These are phyloP conservation scores for Termitomyces sp. DNA, from an alignment of 768 basidiomycete genomes.

Conservation along the genomic window DNA sequence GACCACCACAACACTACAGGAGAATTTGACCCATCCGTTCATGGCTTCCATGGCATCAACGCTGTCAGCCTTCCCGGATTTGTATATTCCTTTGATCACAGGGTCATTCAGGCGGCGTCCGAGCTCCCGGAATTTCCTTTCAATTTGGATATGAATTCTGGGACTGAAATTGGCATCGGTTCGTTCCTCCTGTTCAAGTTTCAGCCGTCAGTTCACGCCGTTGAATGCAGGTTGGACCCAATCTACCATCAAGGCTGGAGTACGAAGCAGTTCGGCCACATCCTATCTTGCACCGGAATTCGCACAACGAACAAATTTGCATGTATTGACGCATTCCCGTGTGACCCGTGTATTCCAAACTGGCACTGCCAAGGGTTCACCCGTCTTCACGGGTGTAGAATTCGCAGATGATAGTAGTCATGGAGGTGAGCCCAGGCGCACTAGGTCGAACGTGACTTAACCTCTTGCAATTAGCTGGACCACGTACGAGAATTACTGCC, in stretches of 20 bases:
- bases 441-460: neutral
- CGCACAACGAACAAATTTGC: conserved; percentile 17
- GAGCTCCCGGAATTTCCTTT: conserved; percentile 22
- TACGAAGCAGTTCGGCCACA: conserved; percentile 23
- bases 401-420: conserved; percentile 7
- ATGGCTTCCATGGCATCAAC: conserved; percentile 23
- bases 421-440: neutral
- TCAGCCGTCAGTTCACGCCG: neutral
- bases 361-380: conserved; percentile 5
- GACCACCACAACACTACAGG: conserved; percentile 24
- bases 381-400: conserved; percentile 22
- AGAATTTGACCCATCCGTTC: conserved; percentile 5
- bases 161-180: conserved; percentile 21
- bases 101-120: conserved; percentile 23
- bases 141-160: conserved; percentile 23
- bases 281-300: conserved; percentile 19
- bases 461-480: neutral
- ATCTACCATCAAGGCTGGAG: conserved; percentile 20
- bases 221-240: conserved; percentile 20
- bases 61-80: conserved; percentile 26
- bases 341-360: conserved; percentile 20
- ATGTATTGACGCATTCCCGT: conserved; percentile 18
- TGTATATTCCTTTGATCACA: conserved; percentile 20
- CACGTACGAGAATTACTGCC: conserved; percentile 18
- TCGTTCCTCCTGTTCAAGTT: neutral